A percentile compares a stretch with the other conserved stretches of the same genome.
phyloP scores from a whole-genome alignment of 345 rosid species.

The Eucalyptus fibrosa region DNA sequence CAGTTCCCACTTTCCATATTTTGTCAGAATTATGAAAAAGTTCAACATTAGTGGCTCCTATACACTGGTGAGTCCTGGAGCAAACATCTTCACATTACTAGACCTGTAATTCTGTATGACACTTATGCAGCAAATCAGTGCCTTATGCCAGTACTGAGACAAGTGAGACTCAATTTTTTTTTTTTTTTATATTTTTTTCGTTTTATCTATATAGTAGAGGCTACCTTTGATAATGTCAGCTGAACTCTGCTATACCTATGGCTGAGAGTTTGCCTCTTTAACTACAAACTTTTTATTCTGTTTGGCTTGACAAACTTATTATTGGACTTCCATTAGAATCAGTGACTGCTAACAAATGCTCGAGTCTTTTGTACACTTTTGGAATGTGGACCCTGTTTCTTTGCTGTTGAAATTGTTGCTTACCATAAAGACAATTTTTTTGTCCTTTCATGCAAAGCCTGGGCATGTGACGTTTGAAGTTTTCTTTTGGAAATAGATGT shows the following conservation, averaged over 20 bases:
- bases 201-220: not conserved
- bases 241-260: not conserved
- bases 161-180: not conserved
- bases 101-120: not conserved
- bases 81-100: not conserved
- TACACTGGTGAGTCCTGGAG: conserved; percentile 32
- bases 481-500: not conserved
- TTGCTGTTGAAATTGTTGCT: not conserved
- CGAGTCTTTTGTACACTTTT: not conserved
- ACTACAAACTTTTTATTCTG: not conserved
- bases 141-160: not conserved
- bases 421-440: not conserved
- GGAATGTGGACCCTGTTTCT: not conserved
- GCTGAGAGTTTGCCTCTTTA: not conserved
- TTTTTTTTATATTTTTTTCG: not conserved
- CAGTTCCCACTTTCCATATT: conserved; percentile 36
- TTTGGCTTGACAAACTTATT: not conserved
- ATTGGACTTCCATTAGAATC: not conserved
- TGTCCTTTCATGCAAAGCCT: not conserved
- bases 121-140: not conserved
- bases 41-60: conserved; percentile 54
- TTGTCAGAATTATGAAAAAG: conserved; percentile 52
- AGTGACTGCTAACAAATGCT: not conserved
- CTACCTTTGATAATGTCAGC: not conserved
- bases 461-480: not conserved